Base-by-base conservation (phyloP, 805 yeast genomes). In the Metschnikowia baotianmanensis region DNA sequence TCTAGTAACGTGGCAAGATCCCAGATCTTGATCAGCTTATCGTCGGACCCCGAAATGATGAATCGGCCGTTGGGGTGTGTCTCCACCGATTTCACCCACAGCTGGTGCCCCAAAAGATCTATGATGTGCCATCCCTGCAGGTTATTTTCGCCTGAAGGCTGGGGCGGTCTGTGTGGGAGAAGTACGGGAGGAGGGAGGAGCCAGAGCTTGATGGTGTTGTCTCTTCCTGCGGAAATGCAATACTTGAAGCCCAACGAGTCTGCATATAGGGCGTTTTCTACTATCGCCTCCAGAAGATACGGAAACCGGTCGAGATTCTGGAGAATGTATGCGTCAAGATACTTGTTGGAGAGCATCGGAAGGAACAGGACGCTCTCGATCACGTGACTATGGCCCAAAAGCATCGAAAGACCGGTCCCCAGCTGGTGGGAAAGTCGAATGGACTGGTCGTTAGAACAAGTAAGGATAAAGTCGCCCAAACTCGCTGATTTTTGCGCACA, bases 331-430 rank as follows among this genome's bases (percentile, higher is more conserved):
- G 62, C 64, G 53, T 80, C 83, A 18, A 86, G 55, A 43, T 67
- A 68, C 21, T 52, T 48, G 53, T 77, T 73, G 5, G 82, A 64
- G 0, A 60, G 46, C 30, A 56, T 47, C 0, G 95, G 95, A 13
- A 89, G 72, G 47, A 88, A 80, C 30, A 72, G 72, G 8, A 78
- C 82, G 28, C 77, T 74, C 56, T 90, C 97, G 10, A 90, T 74
- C 11, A 88, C 96, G 62, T 87, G 96, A 12, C 74, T 72, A 62
- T 90, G 96, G 0, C 95, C 95, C 16, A 81, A 57, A 56, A 87
- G 72, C 31, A 80, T 64, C 0, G 85, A 77, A 6, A 82, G 59
- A 1, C 87, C 87, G 1, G 80, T 79, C 0, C 90, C 90, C 1
- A 83, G 71, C 17, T 70, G 71, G 60, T 82, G 86, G 0, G 88